Evolutionary conservation across 1,139 yeast genomes (phyloP), one percentile per base, ranked within the genome.

Genomic region (Blastobotrys persicus): DNA sequence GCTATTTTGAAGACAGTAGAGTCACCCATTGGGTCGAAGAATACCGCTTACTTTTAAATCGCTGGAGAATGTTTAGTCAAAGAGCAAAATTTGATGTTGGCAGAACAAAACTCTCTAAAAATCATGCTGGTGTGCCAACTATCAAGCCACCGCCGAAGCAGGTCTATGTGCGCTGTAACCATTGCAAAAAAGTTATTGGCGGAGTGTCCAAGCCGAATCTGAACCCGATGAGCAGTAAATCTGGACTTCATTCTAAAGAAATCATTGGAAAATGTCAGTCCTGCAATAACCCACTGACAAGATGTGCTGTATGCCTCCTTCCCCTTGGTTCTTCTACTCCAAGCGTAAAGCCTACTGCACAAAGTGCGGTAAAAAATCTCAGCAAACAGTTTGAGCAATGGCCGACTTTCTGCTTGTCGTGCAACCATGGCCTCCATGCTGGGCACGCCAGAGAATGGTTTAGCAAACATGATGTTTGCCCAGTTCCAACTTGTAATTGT

Each of bases 361-460:
- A 51, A 4, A 58, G 56, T 28, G 53, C 55, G 26, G 50, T 53
- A 5, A 53, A 54, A 28, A 46, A 14, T 23, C 26, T 47, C 16
- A 37, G 40, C 20, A 51, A 47, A 18, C 59, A 60, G 43, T 60
- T 66, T 20, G 71, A 66, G 32, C 56, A 61, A 13, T 69, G 96
- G 95, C 89, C 92, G 57, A 87, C 94, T 57, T 88, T 88, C 67
- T 92, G 98, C 63, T 71, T 92, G 55, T 80, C 84, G 23, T 92
- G 98, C 65, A 88, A 85, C 63, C 98, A 92, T 62, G 96, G 97
- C 1, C 82, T 85, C 77, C 98, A 92, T 69, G 91, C 95, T 0
- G 88, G 85, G 13, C 98, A 92, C 66, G 97, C 98, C 0, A 89
- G 86, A 58, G 95, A 88, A 62, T 92, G 98, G 98, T 92, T 92